Evolutionary conservation across 192 early-diverging fungal species (phyloP).

Genomic region (Radiomyces spectabilis): DNA sequence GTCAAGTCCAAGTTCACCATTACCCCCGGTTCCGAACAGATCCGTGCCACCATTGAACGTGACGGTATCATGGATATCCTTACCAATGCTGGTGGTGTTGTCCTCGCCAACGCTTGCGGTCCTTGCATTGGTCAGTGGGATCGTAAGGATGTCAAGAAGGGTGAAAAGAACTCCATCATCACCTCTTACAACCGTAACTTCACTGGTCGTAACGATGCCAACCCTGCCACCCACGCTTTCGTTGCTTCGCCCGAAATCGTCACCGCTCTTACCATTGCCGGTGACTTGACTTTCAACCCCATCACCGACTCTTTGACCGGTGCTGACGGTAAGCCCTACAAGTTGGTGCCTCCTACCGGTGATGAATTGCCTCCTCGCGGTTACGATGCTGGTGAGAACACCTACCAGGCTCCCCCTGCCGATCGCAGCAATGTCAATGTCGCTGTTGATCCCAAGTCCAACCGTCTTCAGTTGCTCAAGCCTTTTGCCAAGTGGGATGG

Average conservation of each 20-base stretch:
- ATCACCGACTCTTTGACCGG: slow-evolving; percentile 82
- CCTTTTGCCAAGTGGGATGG: slow-evolving; percentile 90
- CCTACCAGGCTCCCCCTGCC: slow-evolving; percentile 90
- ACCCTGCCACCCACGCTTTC: slow-evolving; percentile 94
- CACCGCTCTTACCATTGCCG: slow-evolving; percentile 93
- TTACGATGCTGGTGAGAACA: slow-evolving; percentile 91
- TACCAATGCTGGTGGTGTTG: slow-evolving; percentile 72
- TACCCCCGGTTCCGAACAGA: slow-evolving; percentile 97
- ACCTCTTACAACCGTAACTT: slow-evolving; percentile 99
- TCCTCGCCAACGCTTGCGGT: slow-evolving; percentile 96
- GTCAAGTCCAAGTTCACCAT: slow-evolving; percentile 80
- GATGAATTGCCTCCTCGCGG: slow-evolving; percentile 84
- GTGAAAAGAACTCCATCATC: slow-evolving; percentile 95
- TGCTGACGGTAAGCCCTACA: slow-evolving; percentile 90
- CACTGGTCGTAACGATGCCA: slow-evolving; percentile 97
- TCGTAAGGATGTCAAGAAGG: slow-evolving; percentile 93
- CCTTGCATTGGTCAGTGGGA: slow-evolving; percentile 99
- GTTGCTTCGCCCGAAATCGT: slow-evolving; percentile 90
- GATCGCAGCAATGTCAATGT: slow-evolving; percentile 73
- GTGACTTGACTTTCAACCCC: slow-evolving; percentile 92
- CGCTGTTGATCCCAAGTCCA: slow-evolving; percentile 72
- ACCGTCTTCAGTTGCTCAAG: slow-evolving; percentile 85
- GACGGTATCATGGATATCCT: slow-evolving; percentile 81
- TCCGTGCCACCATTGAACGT: slow-evolving; percentile 90
- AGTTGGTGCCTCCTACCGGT: slow-evolving; percentile 81